Evolutionary conservation across 768 basidiomycete species (phyloP), one percentile per base, ranked within the genome.

Genomic region (Tephrocybe rancida): DNA sequence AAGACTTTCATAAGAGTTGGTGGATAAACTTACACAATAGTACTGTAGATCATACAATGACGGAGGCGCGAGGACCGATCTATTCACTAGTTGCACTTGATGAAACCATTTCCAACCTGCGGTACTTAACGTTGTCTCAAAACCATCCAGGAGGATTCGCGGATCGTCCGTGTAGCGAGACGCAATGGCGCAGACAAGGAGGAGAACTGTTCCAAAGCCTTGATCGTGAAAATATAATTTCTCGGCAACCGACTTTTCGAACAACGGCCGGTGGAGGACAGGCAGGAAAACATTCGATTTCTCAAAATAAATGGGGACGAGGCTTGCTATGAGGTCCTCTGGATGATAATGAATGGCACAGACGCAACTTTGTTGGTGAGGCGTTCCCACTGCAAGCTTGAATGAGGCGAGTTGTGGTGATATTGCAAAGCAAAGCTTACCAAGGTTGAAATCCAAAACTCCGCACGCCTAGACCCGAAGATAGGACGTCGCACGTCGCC

Each of bases 1-100:
- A 0, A 3, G 26, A 16, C 11, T 8, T 7, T 14, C 16, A 21
- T 24, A 42, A 19, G 7, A 13, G 48, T 18, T 13, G 30, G 45
- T n/a, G n/a, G n/a, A n/a, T 25, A n/a, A 62, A 73, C 80, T 72
- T 59, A 78, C 80, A 37, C 73, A 74, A 63, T 86, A 85, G 32
- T 78, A 76, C 64, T 95, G 93, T 44, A 95, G 67, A 57, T 94
- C 92, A 64, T 83, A 86, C 54, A 95, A 64, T 5, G 78, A 70
- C 1, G 90, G 88, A 5, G 87, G 82, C 0, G 75, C 70, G 10
- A 92, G 70, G n/a, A 91, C 69, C 0, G 79, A 81, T 61, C 80
- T 82, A 48, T 83, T 81, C 30, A 86, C 77, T 63, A 81, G 75
- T 52, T 89, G 82, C 1, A 87, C 83, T 61, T 88, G 86, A n/a